phyloP scores from a whole-genome alignment of 305 asterid genomes.

The Withania somnifera region DNA sequence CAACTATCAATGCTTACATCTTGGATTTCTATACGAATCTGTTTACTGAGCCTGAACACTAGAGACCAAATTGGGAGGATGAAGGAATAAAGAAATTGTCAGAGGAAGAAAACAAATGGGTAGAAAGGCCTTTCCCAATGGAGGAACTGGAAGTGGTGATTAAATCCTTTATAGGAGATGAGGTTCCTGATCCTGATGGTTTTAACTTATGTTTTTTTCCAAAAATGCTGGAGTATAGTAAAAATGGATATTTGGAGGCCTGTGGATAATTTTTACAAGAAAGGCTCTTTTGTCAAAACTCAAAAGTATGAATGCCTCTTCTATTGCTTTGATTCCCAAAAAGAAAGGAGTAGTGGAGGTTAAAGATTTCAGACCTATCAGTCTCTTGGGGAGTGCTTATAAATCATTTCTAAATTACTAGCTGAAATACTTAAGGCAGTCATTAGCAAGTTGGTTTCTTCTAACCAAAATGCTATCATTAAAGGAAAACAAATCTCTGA shows the following conservation, averaged over 20 bases:
- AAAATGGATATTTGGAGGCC: not conserved
- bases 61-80: not conserved
- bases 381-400: no score
- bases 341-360: no score
- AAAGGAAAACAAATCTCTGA: no score
- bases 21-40: not conserved
- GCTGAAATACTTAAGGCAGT: no score
- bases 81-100: not conserved
- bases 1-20: not conserved
- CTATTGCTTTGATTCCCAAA: not conserved
- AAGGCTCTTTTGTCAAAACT: not conserved
- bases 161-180: not conserved
- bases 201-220: not conserved
- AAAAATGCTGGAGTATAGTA: no score
- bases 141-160: not conserved
- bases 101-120: not conserved
- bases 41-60: not conserved
- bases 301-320: not conserved
- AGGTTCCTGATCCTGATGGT: not conserved
- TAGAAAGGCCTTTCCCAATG: not conserved
- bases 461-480: no score
- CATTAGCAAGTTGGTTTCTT: no score
- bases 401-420: no score
- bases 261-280: not conserved
- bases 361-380: not conserved